phyloP scores from a whole-genome alignment of 352 stramenopile genomes.

The Phytopythium kandeliae region DNA sequence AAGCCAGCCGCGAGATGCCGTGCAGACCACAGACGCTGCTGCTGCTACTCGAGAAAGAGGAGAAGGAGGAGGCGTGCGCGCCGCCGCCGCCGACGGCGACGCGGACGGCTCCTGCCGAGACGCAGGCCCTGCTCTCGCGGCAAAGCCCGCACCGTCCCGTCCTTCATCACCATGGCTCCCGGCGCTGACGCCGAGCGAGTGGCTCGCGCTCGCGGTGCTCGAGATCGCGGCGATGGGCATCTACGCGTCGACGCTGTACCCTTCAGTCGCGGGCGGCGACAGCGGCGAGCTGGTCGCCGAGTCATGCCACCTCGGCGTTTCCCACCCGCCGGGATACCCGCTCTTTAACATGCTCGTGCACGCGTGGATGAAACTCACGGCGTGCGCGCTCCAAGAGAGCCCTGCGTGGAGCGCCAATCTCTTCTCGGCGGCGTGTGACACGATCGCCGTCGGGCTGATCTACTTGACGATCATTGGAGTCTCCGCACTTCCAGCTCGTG shows the following conservation, averaged over 20 bases:
- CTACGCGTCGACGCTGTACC: slow-evolving; percentile 80
- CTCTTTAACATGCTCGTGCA: slow-evolving; percentile 91
- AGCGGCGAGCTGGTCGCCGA: slow-evolving; percentile 92
- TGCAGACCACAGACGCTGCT: no score
- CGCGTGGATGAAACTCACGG: slow-evolving; percentile 25
- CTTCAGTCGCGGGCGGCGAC: slow-evolving; percentile 87
- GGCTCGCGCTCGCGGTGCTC: slow-evolving; percentile 6
- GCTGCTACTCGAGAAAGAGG: not conserved
- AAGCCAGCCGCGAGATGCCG: no score
- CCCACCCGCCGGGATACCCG: slow-evolving; percentile 93
- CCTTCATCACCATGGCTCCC: not conserved
- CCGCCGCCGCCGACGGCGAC: no score
- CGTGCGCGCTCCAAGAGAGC: not conserved
- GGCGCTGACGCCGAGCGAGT: not conserved
- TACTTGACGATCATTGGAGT: slow-evolving; percentile 35
- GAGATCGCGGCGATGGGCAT: slow-evolving; percentile 29
- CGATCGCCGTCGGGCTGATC: slow-evolving; percentile 40
- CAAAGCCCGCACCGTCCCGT: not conserved
- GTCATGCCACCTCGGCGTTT: slow-evolving; percentile 89
- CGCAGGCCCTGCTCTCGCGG: no score
- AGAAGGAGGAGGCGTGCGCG: no score
- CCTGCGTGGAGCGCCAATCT: slow-evolving; percentile 87
- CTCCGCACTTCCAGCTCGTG: not conserved
- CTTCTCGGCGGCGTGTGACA: slow-evolving; percentile 76
- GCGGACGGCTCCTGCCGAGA: no score